Conservation (phyloP, 306 rosid species). For the Fragaria vesca region DNA sequence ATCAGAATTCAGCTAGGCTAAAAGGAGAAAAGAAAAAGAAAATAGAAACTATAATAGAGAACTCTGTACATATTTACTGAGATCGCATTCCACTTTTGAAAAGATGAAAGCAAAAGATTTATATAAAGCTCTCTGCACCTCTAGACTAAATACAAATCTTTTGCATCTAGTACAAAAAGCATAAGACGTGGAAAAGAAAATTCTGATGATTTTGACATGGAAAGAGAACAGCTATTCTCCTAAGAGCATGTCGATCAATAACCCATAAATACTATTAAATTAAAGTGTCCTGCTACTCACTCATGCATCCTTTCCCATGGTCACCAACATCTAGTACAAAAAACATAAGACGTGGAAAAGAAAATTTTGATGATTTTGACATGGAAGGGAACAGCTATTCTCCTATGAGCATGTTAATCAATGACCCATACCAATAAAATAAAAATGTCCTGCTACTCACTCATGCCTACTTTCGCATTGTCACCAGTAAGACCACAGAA, state of each 20-base stretch:
- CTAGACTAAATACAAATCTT: background rate
- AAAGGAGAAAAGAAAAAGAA: background rate
- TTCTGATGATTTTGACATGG: background rate
- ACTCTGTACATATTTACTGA: background rate
- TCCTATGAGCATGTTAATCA: background rate
- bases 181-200: background rate
- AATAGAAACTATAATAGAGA: background rate
- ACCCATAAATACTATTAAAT: background rate
- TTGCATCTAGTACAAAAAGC: background rate
- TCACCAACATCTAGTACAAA: background rate
- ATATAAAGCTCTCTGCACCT: background rate
- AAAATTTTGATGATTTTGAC: background rate
- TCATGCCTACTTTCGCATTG: background rate
- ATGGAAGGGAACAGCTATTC: background rate
- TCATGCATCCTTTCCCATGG: background rate
- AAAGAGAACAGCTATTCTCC: background rate
- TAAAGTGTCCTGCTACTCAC: background rate
- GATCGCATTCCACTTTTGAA: background rate
- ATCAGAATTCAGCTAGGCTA: background rate
- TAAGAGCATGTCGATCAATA: background rate
- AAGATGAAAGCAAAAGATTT: background rate
- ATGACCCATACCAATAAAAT: background rate
- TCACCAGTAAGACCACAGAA: background rate
- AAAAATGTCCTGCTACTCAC: background rate
- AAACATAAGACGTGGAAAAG: background rate